These are phyloP conservation scores for Musa acuminata DNA, from an alignment of 176 grass and related monocot species.

Conservation along the genomic window DNA sequence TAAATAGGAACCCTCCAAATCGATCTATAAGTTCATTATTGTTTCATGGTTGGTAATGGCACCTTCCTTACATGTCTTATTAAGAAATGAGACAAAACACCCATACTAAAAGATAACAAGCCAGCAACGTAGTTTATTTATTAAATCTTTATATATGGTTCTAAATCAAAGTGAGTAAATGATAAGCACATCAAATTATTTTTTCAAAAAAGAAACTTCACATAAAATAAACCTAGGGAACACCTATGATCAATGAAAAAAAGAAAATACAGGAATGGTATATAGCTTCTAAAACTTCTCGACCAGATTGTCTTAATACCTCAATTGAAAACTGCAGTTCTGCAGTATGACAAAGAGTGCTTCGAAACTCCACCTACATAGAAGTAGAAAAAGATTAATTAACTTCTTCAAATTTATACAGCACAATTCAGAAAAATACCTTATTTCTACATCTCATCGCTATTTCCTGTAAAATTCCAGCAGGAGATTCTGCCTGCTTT, in stretches of 20 bases:
- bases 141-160: too few relatives aligned
- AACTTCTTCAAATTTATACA: not conserved
- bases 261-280: not conserved
- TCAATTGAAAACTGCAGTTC: conserved; percentile 67
- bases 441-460: conserved; percentile 68
- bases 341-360: conserved; percentile 45
- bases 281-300: not conserved
- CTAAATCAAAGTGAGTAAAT: too few relatives aligned
- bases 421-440: conserved; percentile 35
- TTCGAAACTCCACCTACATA: conserved; percentile 63
- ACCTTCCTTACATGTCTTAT: too few relatives aligned
- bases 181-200: too few relatives aligned
- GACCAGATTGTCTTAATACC: conserved; percentile 32
- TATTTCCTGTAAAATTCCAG: conserved; percentile 45
- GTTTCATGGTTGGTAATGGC: too few relatives aligned
- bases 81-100: too few relatives aligned
- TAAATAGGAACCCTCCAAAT: too few relatives aligned
- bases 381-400: conserved; percentile 23
- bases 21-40: too few relatives aligned
- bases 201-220: too few relatives aligned
- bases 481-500: conserved; percentile 31
- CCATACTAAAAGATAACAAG: too few relatives aligned
- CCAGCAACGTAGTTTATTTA: too few relatives aligned
- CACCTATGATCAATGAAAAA: not conserved
- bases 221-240: too few relatives aligned